Conservation (phyloP, 2,329 filamentous ascomycete genomes). For the Fusarium sacchari region DNA sequence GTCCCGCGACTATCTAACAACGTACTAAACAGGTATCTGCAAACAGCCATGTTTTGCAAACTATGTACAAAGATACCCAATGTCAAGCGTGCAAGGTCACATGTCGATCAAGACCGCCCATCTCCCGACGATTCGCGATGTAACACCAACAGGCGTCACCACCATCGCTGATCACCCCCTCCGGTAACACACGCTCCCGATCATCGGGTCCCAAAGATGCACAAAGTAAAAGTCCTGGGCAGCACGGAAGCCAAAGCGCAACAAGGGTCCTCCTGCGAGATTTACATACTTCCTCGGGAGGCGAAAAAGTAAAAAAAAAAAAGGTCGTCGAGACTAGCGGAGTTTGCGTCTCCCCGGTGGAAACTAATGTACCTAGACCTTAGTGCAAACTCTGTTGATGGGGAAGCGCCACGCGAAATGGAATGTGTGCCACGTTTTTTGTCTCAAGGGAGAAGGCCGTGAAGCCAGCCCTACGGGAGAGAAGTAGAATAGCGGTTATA, state of each 20-base stretch:
- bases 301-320: too few species aligned
- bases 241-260: neutral
- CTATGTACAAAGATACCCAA: neutral
- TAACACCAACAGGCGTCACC: neutral
- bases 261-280: neutral
- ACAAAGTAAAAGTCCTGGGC: neutral
- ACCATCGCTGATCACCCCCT: neutral
- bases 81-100: neutral
- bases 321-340: neutral
- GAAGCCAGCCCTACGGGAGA: neutral
- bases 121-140: neutral
- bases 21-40: neutral
- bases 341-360: neutral
- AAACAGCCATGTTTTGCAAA: neutral
- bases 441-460: neutral
- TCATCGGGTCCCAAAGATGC: neutral
- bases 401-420: neutral
- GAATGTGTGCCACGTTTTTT: neutral
- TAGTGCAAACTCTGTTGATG: neutral
- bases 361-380: neutral
- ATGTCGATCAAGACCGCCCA: neutral
- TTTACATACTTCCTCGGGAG: neutral
- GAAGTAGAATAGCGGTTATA: fast-evolving
- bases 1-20: neutral
- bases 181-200: neutral